phyloP scores from a whole-genome alignment of 2,329 filamentous ascomycete genomes.

The Botrytis sinoallii region DNA sequence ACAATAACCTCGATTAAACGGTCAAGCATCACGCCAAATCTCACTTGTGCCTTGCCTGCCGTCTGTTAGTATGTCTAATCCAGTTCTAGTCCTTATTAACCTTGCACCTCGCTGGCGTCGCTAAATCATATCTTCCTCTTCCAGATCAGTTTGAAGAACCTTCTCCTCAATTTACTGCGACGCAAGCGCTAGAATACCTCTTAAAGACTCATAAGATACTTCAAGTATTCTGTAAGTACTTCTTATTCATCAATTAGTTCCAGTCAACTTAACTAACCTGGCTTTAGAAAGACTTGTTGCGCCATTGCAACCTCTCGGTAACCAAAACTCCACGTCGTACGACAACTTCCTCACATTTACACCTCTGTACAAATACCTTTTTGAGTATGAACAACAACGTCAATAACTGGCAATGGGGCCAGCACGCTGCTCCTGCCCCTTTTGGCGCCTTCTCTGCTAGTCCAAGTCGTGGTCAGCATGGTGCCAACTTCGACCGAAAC shows the following conservation, averaged over 20 bases:
- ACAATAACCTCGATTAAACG: too few species aligned
- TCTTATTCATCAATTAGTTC: neutral
- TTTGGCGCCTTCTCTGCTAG: neutral
- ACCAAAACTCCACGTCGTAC: neutral
- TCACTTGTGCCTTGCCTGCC: accelerated
- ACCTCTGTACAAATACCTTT: too few species aligned
- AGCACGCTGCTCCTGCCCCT: neutral
- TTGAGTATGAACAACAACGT: neutral
- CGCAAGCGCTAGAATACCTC: neutral
- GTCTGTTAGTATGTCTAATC: neutral
- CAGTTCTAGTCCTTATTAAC: neutral
- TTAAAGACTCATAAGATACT: neutral
- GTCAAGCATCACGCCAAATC: neutral
- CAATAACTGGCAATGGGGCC: neutral
- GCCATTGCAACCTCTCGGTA: neutral
- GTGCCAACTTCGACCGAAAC: neutral
- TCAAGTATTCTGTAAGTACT: neutral
- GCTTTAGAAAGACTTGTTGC: neutral
- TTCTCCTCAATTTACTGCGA: neutral
- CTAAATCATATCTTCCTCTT: neutral
- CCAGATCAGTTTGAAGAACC: neutral
- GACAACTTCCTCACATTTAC: neutral
- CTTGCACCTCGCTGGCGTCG: neutral
- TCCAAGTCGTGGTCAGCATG: neutral
- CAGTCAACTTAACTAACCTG: neutral